These are phyloP conservation scores for Phytophthora sp. DNA, from an alignment of 352 stramenopile species.

Conservation along the genomic window DNA sequence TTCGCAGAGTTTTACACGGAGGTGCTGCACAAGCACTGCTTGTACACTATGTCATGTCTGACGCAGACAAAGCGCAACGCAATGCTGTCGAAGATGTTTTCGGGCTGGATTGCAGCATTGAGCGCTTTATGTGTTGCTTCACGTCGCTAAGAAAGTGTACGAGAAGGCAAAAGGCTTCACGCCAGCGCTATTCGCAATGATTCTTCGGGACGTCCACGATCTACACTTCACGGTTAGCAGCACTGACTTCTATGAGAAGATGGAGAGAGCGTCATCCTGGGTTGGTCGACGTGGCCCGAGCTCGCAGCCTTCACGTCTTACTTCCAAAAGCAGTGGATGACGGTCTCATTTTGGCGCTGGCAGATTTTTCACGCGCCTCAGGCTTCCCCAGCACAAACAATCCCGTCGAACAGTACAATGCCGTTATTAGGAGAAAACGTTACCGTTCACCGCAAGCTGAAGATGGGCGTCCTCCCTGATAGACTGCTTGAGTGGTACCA, in stretches of 20 bases:
- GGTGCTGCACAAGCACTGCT: background rate
- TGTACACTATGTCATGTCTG: slow-evolving; percentile 16
- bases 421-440: slow-evolving; percentile 1
- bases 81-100: slow-evolving; percentile 21
- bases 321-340: too few relatives aligned
- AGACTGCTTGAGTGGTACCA: slow-evolving; percentile 3
- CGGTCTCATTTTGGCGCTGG: slow-evolving; percentile 2
- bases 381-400: slow-evolving; percentile 7
- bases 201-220: slow-evolving; percentile 9
- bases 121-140: slow-evolving; percentile 20
- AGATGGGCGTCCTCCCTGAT: slow-evolving; percentile 2
- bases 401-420: slow-evolving; percentile 10
- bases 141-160: slow-evolving; percentile 17
- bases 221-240: slow-evolving; percentile 8
- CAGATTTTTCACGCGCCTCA: slow-evolving; percentile 16
- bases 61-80: slow-evolving; percentile 20
- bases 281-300: background rate
- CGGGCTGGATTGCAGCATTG: background rate
- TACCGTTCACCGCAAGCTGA: slow-evolving; percentile 8
- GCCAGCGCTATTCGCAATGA: background rate
- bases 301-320: background rate
- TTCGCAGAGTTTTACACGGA: background rate
- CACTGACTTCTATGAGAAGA: background rate
- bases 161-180: slow-evolving; percentile 3
- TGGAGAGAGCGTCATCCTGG: background rate